Base-by-base conservation (phyloP, 73 alveolate species). In the Diophrys appendiculata region DNA sequence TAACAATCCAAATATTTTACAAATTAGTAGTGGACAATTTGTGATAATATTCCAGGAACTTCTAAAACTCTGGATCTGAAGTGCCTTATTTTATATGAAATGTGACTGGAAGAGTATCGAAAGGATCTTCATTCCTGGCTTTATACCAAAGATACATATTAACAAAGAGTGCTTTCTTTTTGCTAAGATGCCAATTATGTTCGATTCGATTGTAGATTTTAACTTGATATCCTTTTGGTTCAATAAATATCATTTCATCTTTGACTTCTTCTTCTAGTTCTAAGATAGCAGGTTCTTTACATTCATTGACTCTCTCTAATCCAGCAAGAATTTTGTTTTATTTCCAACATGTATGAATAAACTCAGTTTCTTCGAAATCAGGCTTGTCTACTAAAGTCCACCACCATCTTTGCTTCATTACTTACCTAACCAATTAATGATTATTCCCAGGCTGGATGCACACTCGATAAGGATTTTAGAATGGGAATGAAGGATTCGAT, bases 381-480 rank as follows among this genome's bases (percentile, higher is more conserved):
- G 85, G 93, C 33, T 55, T 77, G 1, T 84, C 90, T n/a, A 78
- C 84, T 82, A 69, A 34, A 52, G 77, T 34, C 93, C 98, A 94
- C 95, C 98, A 91, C 95, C 96, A 91, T 77, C 98, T 80, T 18
- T 78, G 77, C 76, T 91, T 90, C 43, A 94, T 29, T 5, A 91
- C 76, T 65, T 84, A 71, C 29, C 96, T 35, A 8, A 94, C 95
- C 0, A 94, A 77, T 79, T 68, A 73, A 25, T 88, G 77, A 52
- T 94, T 94, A 72, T 94, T 94, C 23, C 98, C 98, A 70, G 84
- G 89, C 0, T 95, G 95, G 3, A 92, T 82, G 83, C 87, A 81
- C 35, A 86, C 87, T 69, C 86, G 89, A 60, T 79, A 79, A 43
- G 60, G 60, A 11, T 43, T n/a, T n/a, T n/a, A n/a, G n/a, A n/a